phyloP scores from a whole-genome alignment of 2,329 filamentous ascomycete species.

The Beauveria caledonica region DNA sequence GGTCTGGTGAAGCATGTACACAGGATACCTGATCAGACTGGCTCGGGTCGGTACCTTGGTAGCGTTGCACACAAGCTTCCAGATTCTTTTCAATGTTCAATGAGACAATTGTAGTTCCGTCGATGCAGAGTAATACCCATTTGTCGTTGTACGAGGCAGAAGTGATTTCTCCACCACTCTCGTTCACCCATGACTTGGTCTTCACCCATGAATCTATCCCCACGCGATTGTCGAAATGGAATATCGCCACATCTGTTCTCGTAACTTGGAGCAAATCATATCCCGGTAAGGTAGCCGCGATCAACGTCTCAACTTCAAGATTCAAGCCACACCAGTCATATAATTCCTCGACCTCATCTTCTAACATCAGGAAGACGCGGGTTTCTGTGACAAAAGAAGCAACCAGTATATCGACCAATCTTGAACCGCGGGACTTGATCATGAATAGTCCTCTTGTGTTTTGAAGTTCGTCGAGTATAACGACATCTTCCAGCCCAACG shows the following conservation, averaged over 20 bases:
- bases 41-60: conserved; percentile 48
- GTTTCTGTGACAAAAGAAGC: conserved; percentile 80
- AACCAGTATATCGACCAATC: conserved; percentile 60
- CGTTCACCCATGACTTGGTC: conserved; percentile 50
- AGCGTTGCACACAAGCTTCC: conserved; percentile 47
- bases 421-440: conserved; percentile 42
- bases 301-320: conserved; percentile 63
- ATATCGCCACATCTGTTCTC: conserved; percentile 49
- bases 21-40: conserved; percentile 70
- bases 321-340: conserved; percentile 64
- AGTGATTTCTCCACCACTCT: conserved; percentile 54
- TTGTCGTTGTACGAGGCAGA: conserved; percentile 66
- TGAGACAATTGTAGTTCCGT: conserved; percentile 64
- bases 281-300: conserved; percentile 56
- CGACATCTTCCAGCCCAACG: conserved; percentile 82
- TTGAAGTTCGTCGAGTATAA: conserved; percentile 70
- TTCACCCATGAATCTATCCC: conserved; percentile 47
- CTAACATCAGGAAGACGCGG: conserved; percentile 65
- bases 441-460: conserved; percentile 67
- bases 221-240: conserved; percentile 51
- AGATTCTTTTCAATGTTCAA: conserved; percentile 56
- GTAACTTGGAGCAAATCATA: conserved; percentile 71
- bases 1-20: conserved; percentile 61
- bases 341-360: conserved; percentile 79
- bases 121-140: conserved; percentile 64